These are phyloP conservation scores for Papiliotrema laurentii DNA, from an alignment of 1,284 basidiomycete species.

Conservation along the genomic window DNA sequence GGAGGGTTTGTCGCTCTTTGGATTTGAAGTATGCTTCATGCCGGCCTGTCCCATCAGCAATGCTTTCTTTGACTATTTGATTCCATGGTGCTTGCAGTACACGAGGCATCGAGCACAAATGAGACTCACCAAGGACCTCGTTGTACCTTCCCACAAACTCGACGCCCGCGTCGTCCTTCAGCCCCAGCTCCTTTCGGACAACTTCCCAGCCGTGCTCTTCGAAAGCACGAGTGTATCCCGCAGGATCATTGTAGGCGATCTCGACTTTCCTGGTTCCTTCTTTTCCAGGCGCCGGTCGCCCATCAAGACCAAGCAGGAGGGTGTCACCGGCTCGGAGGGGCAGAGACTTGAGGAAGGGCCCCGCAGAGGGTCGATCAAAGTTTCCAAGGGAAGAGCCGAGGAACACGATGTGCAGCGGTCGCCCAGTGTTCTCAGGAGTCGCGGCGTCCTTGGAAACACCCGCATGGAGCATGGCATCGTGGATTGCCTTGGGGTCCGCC, in stretches of 20 bases:
- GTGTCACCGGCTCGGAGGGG: slow-evolving; percentile 63
- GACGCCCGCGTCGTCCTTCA: slow-evolving; percentile 30
- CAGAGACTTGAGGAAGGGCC: slow-evolving; percentile 69
- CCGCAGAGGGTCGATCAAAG: slow-evolving; percentile 70
- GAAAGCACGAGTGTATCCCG: slow-evolving; percentile 73
- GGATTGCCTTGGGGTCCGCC: not conserved
- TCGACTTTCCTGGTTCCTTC: slow-evolving; percentile 43
- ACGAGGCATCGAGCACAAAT: not conserved
- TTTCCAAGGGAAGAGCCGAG: slow-evolving; percentile 94
- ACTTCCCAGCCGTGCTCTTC: slow-evolving; percentile 83
- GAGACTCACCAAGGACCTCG: slow-evolving; percentile 58
- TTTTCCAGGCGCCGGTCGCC: slow-evolving; percentile 36
- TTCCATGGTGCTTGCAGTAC: not conserved
- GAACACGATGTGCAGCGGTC: slow-evolving; percentile 77
- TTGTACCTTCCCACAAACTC: slow-evolving; percentile 82
- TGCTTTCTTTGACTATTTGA: not conserved
- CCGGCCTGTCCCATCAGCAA: slow-evolving; percentile 51
- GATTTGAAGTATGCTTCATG: slow-evolving; percentile 86
- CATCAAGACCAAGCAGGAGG: slow-evolving; percentile 74
- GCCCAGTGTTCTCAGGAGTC: slow-evolving; percentile 4
- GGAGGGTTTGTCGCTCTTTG: slow-evolving; percentile 59
- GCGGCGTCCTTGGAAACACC: not conserved
- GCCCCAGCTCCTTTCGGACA: slow-evolving; percentile 45
- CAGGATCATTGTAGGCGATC: slow-evolving; percentile 74
- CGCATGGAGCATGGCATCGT: no score